Base-by-base conservation (phyloP, 305 asterid species). In the Fraxinus greggii region DNA sequence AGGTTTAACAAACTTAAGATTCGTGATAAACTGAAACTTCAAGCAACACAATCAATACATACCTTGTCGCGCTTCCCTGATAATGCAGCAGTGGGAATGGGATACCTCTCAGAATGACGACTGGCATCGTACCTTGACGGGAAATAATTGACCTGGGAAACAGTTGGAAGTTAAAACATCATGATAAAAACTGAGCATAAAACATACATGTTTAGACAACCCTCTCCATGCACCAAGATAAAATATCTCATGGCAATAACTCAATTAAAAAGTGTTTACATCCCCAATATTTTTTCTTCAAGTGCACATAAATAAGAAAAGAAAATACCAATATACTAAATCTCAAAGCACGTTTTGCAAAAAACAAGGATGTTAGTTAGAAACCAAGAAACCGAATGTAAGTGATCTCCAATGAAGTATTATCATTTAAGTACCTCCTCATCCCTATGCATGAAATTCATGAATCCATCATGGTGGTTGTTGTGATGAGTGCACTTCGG, bases 391-490 rank as follows among this genome's bases (percentile, higher is more conserved):
- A 48, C 6, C 24, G 28, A 77, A 73, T 45, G 23, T n/a, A 63
- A 69, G 61, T 15, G 65, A 67, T 19, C 26, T 59, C 33, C 17
- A 45, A 45, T 10, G 59, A 54, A 56, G 75, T 67, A 9, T 76
- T 28, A 42, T 72, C 21, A 15, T 51, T 23, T 35, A n/a, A 48
- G 23, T 88, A 95, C 99, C 97, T 95, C 99, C 90, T 94, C 99
- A 85, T 95, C 99, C 90, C 99, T 89, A 85, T 95, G 99, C 98
- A 95, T 94, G 89, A 95, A 89, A 88, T 95, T 94, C 98, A 95
- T 92, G 88, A 89, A 88, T 78, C 99, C 99, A 0, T 95, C 99
- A 77, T 95, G 92, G 85, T 95, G 99, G 87, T 95, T 94, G 83
- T 95, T 95, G 87, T 91, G 99, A 86, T 95, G 97, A 51, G 93